These are phyloP conservation scores for Perkinsus olseni DNA, from an alignment of 169 alveolate species.

Conservation along the genomic window DNA sequence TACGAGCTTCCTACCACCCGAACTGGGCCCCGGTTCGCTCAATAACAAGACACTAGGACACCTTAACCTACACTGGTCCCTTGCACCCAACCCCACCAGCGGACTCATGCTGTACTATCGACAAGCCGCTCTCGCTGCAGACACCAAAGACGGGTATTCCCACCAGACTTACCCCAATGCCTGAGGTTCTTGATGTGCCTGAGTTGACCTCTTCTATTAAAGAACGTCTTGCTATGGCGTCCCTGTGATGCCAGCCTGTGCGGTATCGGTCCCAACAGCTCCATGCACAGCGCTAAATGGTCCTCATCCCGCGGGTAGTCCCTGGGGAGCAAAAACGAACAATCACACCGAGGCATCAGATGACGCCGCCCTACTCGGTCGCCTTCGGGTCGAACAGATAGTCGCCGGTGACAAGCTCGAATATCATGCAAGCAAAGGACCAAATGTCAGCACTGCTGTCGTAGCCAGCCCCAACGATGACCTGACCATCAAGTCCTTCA, in stretches of 20 bases:
- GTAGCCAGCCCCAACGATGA: slow-evolving; percentile 84
- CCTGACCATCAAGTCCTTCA: slow-evolving; percentile 9
- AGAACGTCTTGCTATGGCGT: slow-evolving; percentile 38
- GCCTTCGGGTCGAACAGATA: slow-evolving; percentile 92
- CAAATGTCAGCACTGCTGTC: slow-evolving; percentile 93
- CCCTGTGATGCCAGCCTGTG: neutral
- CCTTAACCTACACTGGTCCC: too few relatives aligned
- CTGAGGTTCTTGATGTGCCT: slow-evolving; percentile 52
- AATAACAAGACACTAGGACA: too few relatives aligned
- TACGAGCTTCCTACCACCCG: too few relatives aligned
- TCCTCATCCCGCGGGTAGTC: slow-evolving; percentile 78
- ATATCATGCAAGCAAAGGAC: slow-evolving; percentile 95
- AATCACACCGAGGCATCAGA: slow-evolving; percentile 39
- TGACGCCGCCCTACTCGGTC: slow-evolving; percentile 54
- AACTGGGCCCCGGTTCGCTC: too few relatives aligned
- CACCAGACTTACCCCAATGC: slow-evolving; percentile 39
- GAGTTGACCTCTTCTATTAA: slow-evolving; percentile 54
- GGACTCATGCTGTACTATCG: too few relatives aligned
- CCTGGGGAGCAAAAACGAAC: neutral
- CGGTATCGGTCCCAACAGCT: slow-evolving; percentile 66
- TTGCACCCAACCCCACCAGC: too few relatives aligned
- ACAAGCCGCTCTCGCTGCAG: too few relatives aligned
- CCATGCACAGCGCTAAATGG: slow-evolving; percentile 83
- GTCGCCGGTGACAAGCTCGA: slow-evolving; percentile 96
- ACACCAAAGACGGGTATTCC: too few relatives aligned